Conservation (phyloP, 495 filamentous ascomycete species). For the Penicillium atrosanguineum region DNA sequence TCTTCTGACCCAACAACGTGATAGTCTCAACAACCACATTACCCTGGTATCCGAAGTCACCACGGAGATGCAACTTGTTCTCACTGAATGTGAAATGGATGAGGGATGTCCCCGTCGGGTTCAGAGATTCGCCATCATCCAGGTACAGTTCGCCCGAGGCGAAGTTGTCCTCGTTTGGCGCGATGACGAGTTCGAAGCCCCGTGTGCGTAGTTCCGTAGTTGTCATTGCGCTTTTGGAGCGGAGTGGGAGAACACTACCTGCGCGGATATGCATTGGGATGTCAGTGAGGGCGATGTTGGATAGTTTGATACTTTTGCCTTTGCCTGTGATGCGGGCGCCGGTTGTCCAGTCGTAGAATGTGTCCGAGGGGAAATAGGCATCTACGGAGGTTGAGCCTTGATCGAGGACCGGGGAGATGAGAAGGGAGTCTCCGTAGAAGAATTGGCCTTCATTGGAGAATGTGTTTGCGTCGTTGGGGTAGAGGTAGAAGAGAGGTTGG, state of each 20-base stretch:
- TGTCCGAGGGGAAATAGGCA: constrained; percentile 70
- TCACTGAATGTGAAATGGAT: constrained; percentile 54
- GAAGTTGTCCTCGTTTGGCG: constrained; percentile 49
- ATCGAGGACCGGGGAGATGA: constrained; percentile 71
- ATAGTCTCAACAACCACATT: constrained; percentile 46
- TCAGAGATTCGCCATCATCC: constrained; percentile 59
- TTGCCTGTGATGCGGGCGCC: constrained; percentile 54
- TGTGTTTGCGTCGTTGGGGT: constrained; percentile 64
- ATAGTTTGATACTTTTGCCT: constrained; percentile 51
- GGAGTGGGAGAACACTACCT: constrained; percentile 65
- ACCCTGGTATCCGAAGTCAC: constrained; percentile 49
- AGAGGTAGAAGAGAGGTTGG: constrained; percentile 68
- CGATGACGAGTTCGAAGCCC: constrained; percentile 69
- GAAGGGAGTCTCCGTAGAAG: constrained; percentile 68
- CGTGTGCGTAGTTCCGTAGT: constrained; percentile 64
- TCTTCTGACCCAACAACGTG: constrained; percentile 49
- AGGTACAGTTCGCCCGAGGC: constrained; percentile 57
- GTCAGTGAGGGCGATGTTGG: constrained; percentile 55
- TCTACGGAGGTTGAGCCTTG: constrained; percentile 61
- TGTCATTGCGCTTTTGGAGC: constrained; percentile 62
- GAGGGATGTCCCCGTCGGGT: constrained; percentile 45
- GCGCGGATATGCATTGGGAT: constrained; percentile 74
- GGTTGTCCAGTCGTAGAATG: constrained; percentile 79
- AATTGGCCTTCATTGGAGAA: constrained; percentile 64
- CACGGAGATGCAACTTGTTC: constrained; percentile 49